These are phyloP conservation scores for Vitis labrusca DNA, from an alignment of 164 flowering plant genomes.

Conservation along the genomic window DNA sequence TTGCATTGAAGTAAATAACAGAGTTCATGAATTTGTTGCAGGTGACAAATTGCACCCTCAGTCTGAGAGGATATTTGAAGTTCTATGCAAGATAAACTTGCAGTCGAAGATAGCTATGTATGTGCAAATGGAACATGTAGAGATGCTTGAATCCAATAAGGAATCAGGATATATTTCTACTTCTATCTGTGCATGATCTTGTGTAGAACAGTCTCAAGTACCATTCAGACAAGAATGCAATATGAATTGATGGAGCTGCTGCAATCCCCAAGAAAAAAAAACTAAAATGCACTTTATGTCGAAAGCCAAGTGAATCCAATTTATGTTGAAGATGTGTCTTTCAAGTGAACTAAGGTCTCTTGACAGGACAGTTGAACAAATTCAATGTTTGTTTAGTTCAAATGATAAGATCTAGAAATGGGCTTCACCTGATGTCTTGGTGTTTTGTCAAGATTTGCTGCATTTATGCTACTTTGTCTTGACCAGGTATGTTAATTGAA, in stretches of 20 bases:
- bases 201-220: not conserved
- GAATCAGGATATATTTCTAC: conserved; percentile 9
- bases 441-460: not conserved
- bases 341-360: not conserved
- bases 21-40: conserved; percentile 45
- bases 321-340: not conserved
- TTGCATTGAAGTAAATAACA: conserved; percentile 47
- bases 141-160: conserved; percentile 16
- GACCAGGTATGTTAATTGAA: not conserved
- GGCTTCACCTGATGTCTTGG: conserved; percentile 1
- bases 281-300: too few relatives aligned
- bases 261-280: too few relatives aligned
- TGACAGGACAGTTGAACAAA: not conserved
- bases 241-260: not conserved
- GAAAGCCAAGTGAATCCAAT: not conserved
- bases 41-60: conserved; percentile 51
- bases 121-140: conserved; percentile 11
- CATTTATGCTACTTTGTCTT: not conserved
- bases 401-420: not conserved
- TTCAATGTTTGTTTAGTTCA: not conserved
- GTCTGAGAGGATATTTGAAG: conserved; percentile 29
- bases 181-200: not conserved
- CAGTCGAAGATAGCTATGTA: conserved; percentile 30
- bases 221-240: not conserved
- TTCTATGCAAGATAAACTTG: conserved; percentile 26